Evolutionary conservation across 1,284 basidiomycete genomes (phyloP), one percentile per base, ranked within the genome.

Genomic region (Xerocomus minutiporus): DNA sequence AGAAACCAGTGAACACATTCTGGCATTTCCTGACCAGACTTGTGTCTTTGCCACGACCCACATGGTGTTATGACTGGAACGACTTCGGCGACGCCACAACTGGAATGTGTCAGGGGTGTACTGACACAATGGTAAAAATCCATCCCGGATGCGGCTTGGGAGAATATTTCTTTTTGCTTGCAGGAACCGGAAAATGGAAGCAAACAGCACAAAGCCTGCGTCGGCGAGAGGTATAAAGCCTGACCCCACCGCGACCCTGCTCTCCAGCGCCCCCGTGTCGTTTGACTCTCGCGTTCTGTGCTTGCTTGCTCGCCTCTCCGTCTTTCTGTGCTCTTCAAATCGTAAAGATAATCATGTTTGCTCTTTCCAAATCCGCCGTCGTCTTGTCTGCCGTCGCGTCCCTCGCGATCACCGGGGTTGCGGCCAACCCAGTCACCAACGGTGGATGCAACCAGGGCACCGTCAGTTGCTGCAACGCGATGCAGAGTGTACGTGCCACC

Each of bases 401-500:
- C 42, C n/a, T 51, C 26, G 59, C 44, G 3, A 11, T 48, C 32
- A 48, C 51, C 3, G 43, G 11, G n/a, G 52, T 38, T 26, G 45
- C 31, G 25, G 53, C 45, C 8, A 44, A 40, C 32, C 7, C 40
- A 15, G 13, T 28, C 20, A 8, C 4, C 35, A 26, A 9, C 36
- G 46, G 46, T 17, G 46, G 52, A 20, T 65, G 61, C 34, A 15
- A 63, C 51, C 53, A 43, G 7, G 58, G 56, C 26, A 8, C 7
- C 4, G 0, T 61, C 39, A 41, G 50, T 9, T 62, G 61, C 50
- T 62, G 61, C 26, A 7, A 50, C 34, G 9, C 8, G 1, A 20
- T 17, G 5, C 13, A 29, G 5, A 50, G 13, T 20, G 62, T 59
- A 42, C 17, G 60, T 51, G 12, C 15, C 9, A 23, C 3, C 20